Evolutionary conservation across 2,329 filamentous ascomycete species (phyloP), one percentile per base, ranked within the genome.

Genomic region (Exophiala spinifera): DNA sequence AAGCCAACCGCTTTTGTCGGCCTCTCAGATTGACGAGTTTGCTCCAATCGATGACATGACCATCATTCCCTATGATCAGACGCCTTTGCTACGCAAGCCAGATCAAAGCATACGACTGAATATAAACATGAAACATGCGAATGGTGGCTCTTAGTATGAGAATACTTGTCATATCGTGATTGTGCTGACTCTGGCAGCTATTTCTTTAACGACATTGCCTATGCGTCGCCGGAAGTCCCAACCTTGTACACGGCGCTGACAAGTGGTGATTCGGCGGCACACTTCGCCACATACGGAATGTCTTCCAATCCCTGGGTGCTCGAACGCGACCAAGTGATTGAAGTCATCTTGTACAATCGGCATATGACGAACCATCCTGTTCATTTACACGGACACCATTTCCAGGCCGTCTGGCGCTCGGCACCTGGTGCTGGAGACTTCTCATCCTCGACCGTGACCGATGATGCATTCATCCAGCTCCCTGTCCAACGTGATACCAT

Each of bases 31-130:
- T 2, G 76, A 85, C 45, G 76, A 85, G 43, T 83, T 88, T 44
- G 71, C 84, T 20, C 79, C 84, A 1, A 84, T 85, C 56, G 89
- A 95, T 64, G 90, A 95, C 66, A 83, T 87, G 60, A 77, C 71
- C 0, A 78, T 95, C 0, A 76, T 85, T 1, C 87, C 90, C 0
- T 77, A 80, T 49, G 89, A 95, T 65, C 79, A 82, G 42, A 73
- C 82, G 69, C 72, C 77, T 6, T 73, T 86, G 2, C 77, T 85
- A 3, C 76, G 78, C 1, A 73, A 83, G 8, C 84, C 53, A 4
- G 82, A 87, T 65, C 78, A 83, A 51, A 76, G 74, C 1, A 76
- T 92, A 44, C 78, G 79, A 42, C 74, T 92, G 4, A 75, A 84
- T 57, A 77, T 88, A 2, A 75, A 75, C 55, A 88, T 88, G 81